Conservation (phyloP, 129 eudicot species). For the Cynara cardunculus region DNA sequence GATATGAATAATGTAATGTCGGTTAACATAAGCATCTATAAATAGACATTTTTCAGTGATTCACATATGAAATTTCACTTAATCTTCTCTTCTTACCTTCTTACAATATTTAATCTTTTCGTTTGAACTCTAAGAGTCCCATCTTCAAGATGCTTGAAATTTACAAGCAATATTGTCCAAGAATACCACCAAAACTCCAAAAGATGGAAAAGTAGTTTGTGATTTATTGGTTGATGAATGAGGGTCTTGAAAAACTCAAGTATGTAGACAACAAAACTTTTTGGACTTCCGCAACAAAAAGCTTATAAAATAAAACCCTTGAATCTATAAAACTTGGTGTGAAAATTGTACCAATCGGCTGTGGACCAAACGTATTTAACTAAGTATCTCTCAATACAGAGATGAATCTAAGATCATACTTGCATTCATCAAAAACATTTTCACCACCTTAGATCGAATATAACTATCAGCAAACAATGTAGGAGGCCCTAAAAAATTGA, state of each 20-base stretch:
- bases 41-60: too few relatives aligned
- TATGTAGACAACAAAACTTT: background rate
- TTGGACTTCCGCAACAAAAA: background rate
- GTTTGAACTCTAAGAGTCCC: background rate
- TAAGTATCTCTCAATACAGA: background rate
- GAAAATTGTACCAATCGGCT: background rate
- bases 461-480: background rate
- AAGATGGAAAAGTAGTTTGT: background rate
- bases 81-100: too few relatives aligned
- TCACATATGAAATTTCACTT: too few relatives aligned
- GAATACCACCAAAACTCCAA: background rate
- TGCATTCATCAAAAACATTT: background rate
- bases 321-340: background rate
- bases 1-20: too few relatives aligned
- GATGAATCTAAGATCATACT: background rate
- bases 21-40: too few relatives aligned
- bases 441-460: background rate
- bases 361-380: too few relatives aligned
- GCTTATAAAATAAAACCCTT: background rate
- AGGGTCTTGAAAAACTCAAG: background rate
- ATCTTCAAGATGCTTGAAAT: background rate
- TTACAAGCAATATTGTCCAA: background rate
- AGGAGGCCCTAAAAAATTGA: background rate
- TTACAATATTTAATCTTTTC: too few relatives aligned
- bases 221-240: background rate